phyloP scores from a whole-genome alignment of 31 red algal species.

The Odonthalia washingtoniensis region DNA sequence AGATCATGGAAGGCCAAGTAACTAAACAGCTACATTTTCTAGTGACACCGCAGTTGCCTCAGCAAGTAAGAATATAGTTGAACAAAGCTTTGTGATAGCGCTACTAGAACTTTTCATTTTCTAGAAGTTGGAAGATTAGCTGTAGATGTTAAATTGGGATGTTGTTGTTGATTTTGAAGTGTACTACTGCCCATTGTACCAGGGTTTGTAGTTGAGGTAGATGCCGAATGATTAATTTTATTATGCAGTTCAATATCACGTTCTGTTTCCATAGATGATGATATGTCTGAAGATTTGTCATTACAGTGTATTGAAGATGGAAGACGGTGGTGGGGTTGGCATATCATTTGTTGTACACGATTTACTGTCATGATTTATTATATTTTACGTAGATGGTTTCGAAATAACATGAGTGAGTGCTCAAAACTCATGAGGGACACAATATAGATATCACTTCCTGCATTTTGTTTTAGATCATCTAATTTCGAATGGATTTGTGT shows the following conservation, averaged over 20 bases:
- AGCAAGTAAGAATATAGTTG: conserved; percentile 86
- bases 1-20: conserved; percentile 67
- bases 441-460: conserved; percentile 50
- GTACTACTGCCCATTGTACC: no score
- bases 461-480: conserved; percentile 48
- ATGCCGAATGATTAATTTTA: conserved; percentile 45
- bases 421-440: conserved; percentile 62
- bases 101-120: conserved; percentile 91
- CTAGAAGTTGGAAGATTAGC: no score
- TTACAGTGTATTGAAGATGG: not conserved
- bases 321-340: no score
- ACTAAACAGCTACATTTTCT: conserved; percentile 66
- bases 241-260: no score
- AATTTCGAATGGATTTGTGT: conserved; percentile 54
- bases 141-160: no score
- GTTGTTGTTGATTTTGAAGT: no score
- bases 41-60: conserved; percentile 58
- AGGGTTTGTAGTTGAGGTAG: not conserved
- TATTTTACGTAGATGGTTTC: not conserved
- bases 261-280: conserved; percentile 59
- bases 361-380: no score
- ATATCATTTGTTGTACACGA: no score
- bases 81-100: conserved; percentile 91
- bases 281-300: conserved; percentile 6
- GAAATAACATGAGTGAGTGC: conserved; percentile 9